Percentiles rank a stretch among this genome's conserved stretches.
Evolutionary conservation across 495 filamentous ascomycete species (phyloP).

Genomic region (Aspergillus steynii): DNA sequence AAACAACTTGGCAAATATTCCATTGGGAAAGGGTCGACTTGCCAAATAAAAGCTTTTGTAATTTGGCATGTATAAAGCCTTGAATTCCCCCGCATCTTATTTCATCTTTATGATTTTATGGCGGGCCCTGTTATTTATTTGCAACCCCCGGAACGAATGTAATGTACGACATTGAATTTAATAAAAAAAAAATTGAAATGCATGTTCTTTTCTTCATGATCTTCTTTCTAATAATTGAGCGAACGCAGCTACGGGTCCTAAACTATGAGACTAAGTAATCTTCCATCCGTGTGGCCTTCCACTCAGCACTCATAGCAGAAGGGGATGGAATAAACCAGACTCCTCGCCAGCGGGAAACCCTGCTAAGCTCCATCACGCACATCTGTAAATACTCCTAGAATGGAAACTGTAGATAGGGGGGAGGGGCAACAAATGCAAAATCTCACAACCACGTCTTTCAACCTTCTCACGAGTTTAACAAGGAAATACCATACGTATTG

Average conservation of each 20-base stretch:
- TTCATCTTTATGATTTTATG: background rate
- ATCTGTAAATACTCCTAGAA: background rate
- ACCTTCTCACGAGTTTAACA: no score
- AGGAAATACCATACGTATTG: no score
- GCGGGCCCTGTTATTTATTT: slow-evolving; percentile 1
- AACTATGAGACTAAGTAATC: slow-evolving; percentile 16
- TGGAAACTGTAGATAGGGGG: background rate
- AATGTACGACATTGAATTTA: slow-evolving; percentile 36
- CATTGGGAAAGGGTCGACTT: background rate
- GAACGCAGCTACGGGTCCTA: slow-evolving; percentile 30
- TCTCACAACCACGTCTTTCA: no score
- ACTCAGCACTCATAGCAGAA: no score
- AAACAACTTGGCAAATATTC: background rate
- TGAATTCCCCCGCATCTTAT: no score
- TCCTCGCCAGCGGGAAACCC: no score
- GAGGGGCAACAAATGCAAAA: no score
- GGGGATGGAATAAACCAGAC: no score
- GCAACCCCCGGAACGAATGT: slow-evolving; percentile 19
- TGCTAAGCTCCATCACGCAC: background rate
- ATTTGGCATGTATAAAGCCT: background rate
- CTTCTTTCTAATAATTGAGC: slow-evolving; percentile 19
- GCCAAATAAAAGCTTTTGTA: background rate
- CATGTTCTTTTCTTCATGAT: slow-evolving; percentile 2
- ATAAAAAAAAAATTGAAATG: slow-evolving; percentile 50
- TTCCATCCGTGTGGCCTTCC: background rate